Evolutionary conservation across 768 basidiomycete species (phyloP), one percentile per base, ranked within the genome.

Genomic region (Panus rudis): DNA sequence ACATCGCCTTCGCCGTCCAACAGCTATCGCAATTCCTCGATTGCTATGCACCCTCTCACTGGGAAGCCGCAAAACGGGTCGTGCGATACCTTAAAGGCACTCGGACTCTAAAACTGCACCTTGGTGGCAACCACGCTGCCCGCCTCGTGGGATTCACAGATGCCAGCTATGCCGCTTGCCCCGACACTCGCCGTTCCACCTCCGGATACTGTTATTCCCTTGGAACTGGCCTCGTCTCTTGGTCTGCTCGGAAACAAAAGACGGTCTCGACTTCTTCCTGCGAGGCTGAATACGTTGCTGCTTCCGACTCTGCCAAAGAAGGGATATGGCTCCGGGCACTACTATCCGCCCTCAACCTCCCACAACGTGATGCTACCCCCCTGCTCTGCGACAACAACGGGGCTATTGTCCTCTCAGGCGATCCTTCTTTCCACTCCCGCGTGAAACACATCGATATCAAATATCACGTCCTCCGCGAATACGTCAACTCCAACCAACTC

Each of bases 251-350:
- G 38, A 52, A 52, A 31, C 62, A 63, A 41, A 25, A 46, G 10
- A 32, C 31, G 12, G 50, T 56, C 10, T 52, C 59, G 10, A 47
- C 56, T 1, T 64, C 63, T 3, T 59, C 58, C 3, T 51, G 53
- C 8, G 67, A 73, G 51, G 66, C 71, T 1, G 71, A 75, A 51
- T 72, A 74, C 50, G 65, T 71, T 32, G 67, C 70, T 4, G 51
- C 59, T 0, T 51, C 56, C 13, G 54, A 68, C 24, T 55, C 64
- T 2, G 40, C 45, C 12, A 37, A 49, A 19, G 51, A 65, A 40
- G 51, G 48, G 0, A n/a, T 65, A 3, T 66, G 61, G 60, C 41
- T 64, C 1, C 39, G 53, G 1, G 5, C 32, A 3, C 35, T 62
- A 1, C 31, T 60, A 4, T 2, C 14, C 3, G 59, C 48, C 16